These are phyloP conservation scores for Craspedostauros australis DNA, from an alignment of 108 stramenopile genomes.

Conservation along the genomic window DNA sequence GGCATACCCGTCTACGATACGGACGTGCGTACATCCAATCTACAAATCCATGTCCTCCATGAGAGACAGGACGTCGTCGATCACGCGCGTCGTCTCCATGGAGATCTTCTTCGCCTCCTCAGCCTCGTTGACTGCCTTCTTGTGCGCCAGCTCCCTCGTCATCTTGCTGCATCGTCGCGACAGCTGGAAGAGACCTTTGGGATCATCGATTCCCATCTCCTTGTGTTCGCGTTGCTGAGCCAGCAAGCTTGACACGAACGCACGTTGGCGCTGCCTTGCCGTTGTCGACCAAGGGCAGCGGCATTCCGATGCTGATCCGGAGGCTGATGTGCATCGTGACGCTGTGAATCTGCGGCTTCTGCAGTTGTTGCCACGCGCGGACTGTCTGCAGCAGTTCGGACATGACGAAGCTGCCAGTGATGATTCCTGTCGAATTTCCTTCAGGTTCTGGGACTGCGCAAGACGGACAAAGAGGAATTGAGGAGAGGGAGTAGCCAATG, in stretches of 20 bases:
- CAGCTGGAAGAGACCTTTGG: slow-evolving; percentile 2
- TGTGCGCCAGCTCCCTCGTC: background rate
- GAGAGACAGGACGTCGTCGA: too few relatives aligned
- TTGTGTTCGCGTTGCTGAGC: background rate
- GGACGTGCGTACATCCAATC: too few relatives aligned
- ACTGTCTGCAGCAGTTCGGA: too few relatives aligned
- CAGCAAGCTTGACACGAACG: background rate
- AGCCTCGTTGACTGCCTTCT: slow-evolving; percentile 4
- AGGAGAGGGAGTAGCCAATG: too few relatives aligned
- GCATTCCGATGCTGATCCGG: background rate
- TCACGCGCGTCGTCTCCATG: too few relatives aligned
- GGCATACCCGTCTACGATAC: too few relatives aligned
- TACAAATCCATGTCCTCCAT: too few relatives aligned
- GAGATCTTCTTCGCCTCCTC: too few relatives aligned
- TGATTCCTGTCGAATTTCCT: too few relatives aligned
- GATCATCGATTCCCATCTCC: slow-evolving; percentile 2
- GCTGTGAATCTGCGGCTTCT: background rate
- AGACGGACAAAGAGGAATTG: too few relatives aligned
- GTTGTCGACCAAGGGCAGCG: background rate
- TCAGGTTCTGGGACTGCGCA: too few relatives aligned
- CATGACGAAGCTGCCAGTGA: too few relatives aligned
- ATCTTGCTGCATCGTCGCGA: slow-evolving; percentile 1
- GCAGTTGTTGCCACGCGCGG: background rate
- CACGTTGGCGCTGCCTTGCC: background rate
- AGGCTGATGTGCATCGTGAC: background rate